Base-by-base conservation (phyloP, 306 rosid species). In the Cicer yamashitae region DNA sequence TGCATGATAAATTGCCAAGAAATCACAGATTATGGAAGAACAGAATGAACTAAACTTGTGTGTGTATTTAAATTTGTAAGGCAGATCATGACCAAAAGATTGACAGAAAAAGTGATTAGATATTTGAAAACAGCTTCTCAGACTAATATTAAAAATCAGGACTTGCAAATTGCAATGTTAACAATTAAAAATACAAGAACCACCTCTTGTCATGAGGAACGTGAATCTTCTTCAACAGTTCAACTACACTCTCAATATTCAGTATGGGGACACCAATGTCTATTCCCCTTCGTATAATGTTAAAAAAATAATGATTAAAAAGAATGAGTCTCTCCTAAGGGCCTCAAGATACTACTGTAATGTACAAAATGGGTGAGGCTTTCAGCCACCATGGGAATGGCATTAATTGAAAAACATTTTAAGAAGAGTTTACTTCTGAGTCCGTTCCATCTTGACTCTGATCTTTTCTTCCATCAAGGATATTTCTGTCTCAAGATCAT, bases 401-500 rank as follows among this genome's bases (percentile, higher is more conserved):
- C 45, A 61, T 44, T 66, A 78, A 76, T 77, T 14, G 60, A 73
- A 18, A 20, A 77, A 51, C 77, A 38, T 38, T 76, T 79, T 22
- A 69, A 50, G 52, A 60, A 50, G 44, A 48, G 30, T 71, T 81
- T 83, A 89, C 62, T 78, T 90, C 75, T 67, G 76, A 56, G 78
- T 66, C 64, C 54, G 84, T 67, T 70, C 89, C 83, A 86, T 82
- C 88, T 90, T 92, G n/a, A 84, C 88, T 81, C 84, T 86, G 71
- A 90, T 83, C 87, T 91, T 94, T 75, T 90, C 88, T 85, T 92
- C 97, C 66, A 94, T 79, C 51, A 86, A 40, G 18, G 92, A 87
- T 10, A 47, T 71, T 37, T 94, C 96, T 25, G 97, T 87, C 63
- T 90, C 96, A 5, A 94, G 96, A 76, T 89, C 90, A 74, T 86